These are phyloP conservation scores for Fraxinus cuspidata DNA, from an alignment of 257 asterid species.

Conservation along the genomic window DNA sequence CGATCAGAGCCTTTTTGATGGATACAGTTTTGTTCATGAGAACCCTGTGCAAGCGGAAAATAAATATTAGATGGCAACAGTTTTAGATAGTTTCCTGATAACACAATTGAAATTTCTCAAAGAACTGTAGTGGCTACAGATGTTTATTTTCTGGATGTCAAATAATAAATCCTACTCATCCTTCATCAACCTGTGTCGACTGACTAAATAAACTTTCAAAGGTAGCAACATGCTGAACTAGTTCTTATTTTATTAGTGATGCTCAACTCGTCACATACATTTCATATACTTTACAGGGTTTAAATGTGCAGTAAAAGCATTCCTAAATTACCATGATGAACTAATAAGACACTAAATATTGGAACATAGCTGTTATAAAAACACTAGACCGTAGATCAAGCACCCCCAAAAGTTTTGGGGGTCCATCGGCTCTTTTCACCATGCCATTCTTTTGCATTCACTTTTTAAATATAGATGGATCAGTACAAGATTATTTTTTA, in stretches of 20 bases:
- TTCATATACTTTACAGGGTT: no score
- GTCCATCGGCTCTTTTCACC: neutral
- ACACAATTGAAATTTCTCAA: no score
- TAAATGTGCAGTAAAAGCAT: no score
- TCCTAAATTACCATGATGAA: no score
- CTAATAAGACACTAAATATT: neutral
- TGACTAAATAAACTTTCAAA: neutral
- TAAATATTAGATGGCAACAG: slow-evolving; percentile 5
- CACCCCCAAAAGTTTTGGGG: neutral
- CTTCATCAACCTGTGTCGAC: neutral
- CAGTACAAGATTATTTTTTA: neutral
- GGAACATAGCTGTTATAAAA: neutral
- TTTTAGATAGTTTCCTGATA: neutral
- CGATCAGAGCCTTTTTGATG: slow-evolving; percentile 54
- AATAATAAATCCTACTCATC: neutral
- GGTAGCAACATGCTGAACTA: neutral
- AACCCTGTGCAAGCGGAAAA: slow-evolving; percentile 42
- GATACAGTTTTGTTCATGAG: slow-evolving; percentile 47
- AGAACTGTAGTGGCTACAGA: no score
- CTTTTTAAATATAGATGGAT: no score
- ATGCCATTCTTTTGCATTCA: neutral
- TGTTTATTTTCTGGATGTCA: no score
- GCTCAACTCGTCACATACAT: no score
- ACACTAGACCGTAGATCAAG: neutral
- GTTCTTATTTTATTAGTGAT: no score